These are phyloP conservation scores for Diaporthe longicolla DNA, from an alignment of 2,329 filamentous ascomycete species.

Conservation along the genomic window DNA sequence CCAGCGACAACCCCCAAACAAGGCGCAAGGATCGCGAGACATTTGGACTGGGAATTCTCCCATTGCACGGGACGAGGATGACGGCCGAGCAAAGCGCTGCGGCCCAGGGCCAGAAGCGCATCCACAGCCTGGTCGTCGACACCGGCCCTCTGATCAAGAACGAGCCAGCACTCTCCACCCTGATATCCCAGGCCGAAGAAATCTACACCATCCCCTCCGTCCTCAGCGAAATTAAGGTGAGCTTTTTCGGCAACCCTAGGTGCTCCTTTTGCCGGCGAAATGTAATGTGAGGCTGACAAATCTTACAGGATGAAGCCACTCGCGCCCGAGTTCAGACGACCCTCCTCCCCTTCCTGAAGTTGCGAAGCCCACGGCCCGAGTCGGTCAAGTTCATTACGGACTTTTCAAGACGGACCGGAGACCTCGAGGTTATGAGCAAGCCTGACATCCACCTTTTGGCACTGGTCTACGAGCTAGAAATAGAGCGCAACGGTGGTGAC, in stretches of 20 bases:
- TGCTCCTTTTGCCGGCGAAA: too few species aligned
- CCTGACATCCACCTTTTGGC: constrained; percentile 93
- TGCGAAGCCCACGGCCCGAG: constrained; percentile 80
- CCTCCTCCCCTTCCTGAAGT: constrained; percentile 85
- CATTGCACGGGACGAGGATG: not conserved
- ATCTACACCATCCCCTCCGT: constrained; percentile 90
- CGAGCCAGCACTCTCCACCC: constrained; percentile 85
- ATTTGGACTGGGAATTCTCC: not conserved
- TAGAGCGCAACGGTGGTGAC: constrained; percentile 89
- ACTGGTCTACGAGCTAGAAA: constrained; percentile 93
- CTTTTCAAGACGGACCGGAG: constrained; percentile 91
- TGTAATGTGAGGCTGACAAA: too few species aligned
- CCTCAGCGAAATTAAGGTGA: constrained; percentile 83
- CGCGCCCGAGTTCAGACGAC: constrained; percentile 86
- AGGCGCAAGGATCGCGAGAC: not conserved
- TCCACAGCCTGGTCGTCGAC: constrained; percentile 89
- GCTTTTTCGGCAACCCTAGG: not conserved
- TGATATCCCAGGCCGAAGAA: constrained; percentile 81
- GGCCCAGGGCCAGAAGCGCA: constrained; percentile 67
- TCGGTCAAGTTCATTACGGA: constrained; percentile 85
- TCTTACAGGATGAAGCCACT: constrained; percentile 85
- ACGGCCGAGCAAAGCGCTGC: constrained; percentile 2
- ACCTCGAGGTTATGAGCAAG: constrained; percentile 87
- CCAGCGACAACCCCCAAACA: not conserved
- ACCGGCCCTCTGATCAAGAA: constrained; percentile 95